Conservation (phyloP, 23 red algal genomes). For the Cyanidiococcus yangmingshanensis region DNA sequence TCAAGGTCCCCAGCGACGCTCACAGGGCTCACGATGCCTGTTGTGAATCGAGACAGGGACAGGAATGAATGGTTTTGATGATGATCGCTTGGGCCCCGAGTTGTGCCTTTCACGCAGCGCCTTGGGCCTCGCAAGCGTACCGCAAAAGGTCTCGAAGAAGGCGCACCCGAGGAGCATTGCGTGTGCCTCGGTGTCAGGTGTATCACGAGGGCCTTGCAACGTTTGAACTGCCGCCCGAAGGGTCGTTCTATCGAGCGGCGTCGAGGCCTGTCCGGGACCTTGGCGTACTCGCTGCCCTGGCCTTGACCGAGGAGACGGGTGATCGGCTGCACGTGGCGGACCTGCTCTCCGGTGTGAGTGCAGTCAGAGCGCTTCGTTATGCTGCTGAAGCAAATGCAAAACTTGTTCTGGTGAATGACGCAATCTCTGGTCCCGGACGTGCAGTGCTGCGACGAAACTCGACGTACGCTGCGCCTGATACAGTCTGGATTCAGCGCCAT, state of each 20-base stretch:
- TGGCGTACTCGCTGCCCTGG: slow-evolving; percentile 1
- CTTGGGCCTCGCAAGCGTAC: no score
- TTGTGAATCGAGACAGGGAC: no score
- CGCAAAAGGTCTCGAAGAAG: no score
- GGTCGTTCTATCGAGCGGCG: not conserved
- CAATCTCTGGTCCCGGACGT: not conserved
- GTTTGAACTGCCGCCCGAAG: not conserved
- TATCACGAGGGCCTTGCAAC: not conserved
- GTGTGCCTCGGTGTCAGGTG: no score
- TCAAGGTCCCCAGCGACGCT: no score
- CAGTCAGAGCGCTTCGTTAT: not conserved
- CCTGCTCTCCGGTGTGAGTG: not conserved
- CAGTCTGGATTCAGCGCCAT: not conserved
- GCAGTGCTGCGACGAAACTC: not conserved
- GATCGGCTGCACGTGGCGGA: not conserved
- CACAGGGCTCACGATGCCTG: no score
- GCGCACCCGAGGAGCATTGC: no score
- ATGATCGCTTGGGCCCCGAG: no score
- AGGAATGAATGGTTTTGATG: no score
- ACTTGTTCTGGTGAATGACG: not conserved
- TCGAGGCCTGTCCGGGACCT: slow-evolving; percentile 5
- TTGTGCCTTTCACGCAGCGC: no score
- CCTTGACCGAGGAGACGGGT: not conserved
- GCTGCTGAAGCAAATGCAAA: not conserved
- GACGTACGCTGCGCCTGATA: not conserved